Evolutionary conservation across 441 rosid genomes (phyloP).

Genomic region (Pelargonium citronellum): DNA sequence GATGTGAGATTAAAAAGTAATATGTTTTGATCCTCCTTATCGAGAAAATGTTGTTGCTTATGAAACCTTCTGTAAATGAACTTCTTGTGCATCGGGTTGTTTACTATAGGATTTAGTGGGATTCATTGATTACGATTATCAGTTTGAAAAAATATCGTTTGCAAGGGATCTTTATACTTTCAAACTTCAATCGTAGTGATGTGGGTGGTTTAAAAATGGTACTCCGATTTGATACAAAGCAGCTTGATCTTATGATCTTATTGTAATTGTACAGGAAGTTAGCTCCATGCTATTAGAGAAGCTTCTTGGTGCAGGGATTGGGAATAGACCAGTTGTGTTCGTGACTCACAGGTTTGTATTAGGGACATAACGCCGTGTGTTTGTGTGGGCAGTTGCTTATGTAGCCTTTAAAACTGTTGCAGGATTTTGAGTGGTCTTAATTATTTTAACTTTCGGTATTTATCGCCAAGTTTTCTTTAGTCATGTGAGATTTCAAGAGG

Average conservation of each 20-base stretch:
- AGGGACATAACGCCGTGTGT: background rate
- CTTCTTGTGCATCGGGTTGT: too few relatives aligned
- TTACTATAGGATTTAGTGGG: too few relatives aligned
- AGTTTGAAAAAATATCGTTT: too few relatives aligned
- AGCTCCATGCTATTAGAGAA: conserved; percentile 71
- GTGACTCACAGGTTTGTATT: conserved; percentile 83
- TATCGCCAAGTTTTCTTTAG: background rate
- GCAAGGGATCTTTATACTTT: background rate
- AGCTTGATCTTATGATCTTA: background rate
- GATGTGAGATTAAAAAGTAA: background rate
- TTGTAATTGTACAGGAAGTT: conserved; percentile 61
- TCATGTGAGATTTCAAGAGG: background rate
- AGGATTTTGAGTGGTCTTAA: background rate
- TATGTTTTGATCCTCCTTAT: background rate
- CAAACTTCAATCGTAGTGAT: background rate
- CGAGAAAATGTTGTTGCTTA: too few relatives aligned
- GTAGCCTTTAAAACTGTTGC: background rate
- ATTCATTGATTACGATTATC: too few relatives aligned
- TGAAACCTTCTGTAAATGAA: too few relatives aligned
- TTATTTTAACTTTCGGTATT: background rate
- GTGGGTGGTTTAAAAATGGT: background rate
- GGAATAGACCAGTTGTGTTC: conserved; percentile 89
- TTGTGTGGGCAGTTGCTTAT: background rate
- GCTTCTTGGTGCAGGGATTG: conserved; percentile 91
- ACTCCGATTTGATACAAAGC: background rate